Percentiles rank a stretch among this genome's conserved stretches.
Evolutionary conservation across 176 grass and related monocot genomes (phyloP).

Genomic region (Oryza nivara): DNA sequence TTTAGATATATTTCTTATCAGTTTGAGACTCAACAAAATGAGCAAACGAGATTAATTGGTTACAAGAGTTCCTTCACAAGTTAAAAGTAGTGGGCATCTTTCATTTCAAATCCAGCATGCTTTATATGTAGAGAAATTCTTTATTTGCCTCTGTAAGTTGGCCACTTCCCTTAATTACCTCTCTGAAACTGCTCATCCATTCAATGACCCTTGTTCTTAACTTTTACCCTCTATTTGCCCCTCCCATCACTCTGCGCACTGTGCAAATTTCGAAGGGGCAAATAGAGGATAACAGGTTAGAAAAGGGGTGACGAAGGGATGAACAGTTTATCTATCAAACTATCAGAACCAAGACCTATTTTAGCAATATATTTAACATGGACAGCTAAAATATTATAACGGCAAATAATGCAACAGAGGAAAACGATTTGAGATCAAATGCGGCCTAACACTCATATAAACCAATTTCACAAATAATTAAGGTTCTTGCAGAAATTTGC

Average conservation of each 20-base stretch:
- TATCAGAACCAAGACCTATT: not conserved
- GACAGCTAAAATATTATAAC: not conserved
- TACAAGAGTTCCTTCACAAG: not conserved
- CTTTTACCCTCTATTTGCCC: not conserved
- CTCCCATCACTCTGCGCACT: not conserved
- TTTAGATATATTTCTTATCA: not conserved
- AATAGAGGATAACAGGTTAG: not conserved
- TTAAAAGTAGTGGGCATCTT: not conserved
- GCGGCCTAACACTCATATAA: not conserved
- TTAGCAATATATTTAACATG: conserved; percentile 14
- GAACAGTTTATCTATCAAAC: not conserved
- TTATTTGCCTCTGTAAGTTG: not conserved
- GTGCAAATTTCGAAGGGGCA: not conserved
- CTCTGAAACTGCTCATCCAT: not conserved
- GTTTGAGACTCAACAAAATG: conserved; percentile 13
- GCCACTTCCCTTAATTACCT: not conserved
- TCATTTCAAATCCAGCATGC: not conserved
- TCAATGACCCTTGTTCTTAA: not conserved
- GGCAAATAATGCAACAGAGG: not conserved
- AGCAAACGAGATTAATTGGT: not conserved
- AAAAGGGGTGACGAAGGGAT: not conserved
- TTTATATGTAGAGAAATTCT: not conserved
- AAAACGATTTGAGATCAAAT: not conserved
- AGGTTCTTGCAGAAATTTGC: conserved; percentile 17
- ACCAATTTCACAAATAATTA: not conserved